Evolutionary conservation across 2,329 filamentous ascomycete species (phyloP).

Genomic region (Sporothrix inflata): DNA sequence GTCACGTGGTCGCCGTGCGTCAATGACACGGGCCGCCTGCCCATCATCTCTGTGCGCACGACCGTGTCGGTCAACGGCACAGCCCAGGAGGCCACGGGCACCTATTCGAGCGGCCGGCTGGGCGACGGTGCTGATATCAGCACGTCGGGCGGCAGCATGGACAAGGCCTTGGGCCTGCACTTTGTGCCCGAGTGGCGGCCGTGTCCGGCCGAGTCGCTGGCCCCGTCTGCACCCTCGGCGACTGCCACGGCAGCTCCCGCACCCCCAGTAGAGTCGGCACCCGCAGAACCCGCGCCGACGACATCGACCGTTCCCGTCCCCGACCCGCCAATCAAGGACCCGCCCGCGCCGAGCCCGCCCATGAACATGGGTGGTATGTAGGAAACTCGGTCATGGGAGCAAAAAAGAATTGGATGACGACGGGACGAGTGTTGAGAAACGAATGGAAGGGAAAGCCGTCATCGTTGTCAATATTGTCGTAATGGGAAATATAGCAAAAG

Average conservation of each 20-base stretch:
- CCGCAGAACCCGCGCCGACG: neutral
- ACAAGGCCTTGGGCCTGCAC: conserved; percentile 33
- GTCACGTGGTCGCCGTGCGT: conserved; percentile 35
- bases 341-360: conserved; percentile 5
- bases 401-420: too few relatives aligned
- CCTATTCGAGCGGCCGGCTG: conserved; percentile 31
- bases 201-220: conserved; percentile 25
- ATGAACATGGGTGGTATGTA: conserved; percentile 26
- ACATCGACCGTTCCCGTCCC: neutral
- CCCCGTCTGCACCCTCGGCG: neutral
- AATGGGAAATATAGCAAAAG: neutral
- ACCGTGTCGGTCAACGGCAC: conserved; percentile 33
- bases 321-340: conserved; percentile 19
- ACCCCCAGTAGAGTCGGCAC: neutral
- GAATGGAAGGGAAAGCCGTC: neutral
- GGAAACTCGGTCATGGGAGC: neutral
- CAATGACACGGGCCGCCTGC: conserved; percentile 31
- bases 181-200: conserved; percentile 35
- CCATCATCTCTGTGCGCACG: conserved; percentile 32
- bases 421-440: neutral
- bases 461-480: neutral
- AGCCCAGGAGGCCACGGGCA: conserved; percentile 27
- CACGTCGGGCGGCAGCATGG: conserved; percentile 24
- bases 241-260: neutral
- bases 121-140: conserved; percentile 7